Evolutionary conservation across 306 rosid genomes (phyloP), one percentile per base, ranked within the genome.

Genomic region (Psophocarpus tetragonolobus): DNA sequence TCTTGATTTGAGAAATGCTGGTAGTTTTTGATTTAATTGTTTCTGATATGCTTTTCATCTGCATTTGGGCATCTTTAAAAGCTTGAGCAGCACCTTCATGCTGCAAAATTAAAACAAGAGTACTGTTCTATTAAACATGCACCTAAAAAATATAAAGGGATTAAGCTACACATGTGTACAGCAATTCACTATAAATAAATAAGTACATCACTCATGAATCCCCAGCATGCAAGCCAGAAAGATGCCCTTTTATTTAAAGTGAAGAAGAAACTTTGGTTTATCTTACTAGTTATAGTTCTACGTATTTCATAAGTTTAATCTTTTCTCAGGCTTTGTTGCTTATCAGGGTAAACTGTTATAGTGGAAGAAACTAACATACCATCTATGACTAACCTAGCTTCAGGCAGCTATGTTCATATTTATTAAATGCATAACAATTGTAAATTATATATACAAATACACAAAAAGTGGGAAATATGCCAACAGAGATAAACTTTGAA

Each of bases 21-120:
- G 78, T 72, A 32, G 85, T 86, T 87, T 82, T 95, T 57, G 84
- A 53, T 81, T 86, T 83, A 18, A 85, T 86, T 56, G 68, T 86
- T 85, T 80, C 91, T 80, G 84, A 44, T 82, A 95, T 87, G 73
- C 61, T 68, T 70, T 82, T 82, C 93, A 91, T 85, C 84, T 92
- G 89, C 81, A 81, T 91, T 71, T 63, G 86, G 81, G 98, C 93
- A 78, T 90, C 93, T 81, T 78, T 81, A 58, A 91, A 88, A 78
- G 95, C 87, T 84, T 84, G 88, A 84, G 72, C 61, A 79, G 86
- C 92, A 84, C 90, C 90, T 87, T 95, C 90, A 84, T 95, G 97
- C 98, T 95, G 89, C 74, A 54, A 69, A 69, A 23, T 60, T 0
- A 53, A 56, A 41, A 75, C 20, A 24, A 81, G 57, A 51, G 66